These are phyloP conservation scores for Rubus parviflorus DNA, from an alignment of 306 rosid species.

Conservation along the genomic window DNA sequence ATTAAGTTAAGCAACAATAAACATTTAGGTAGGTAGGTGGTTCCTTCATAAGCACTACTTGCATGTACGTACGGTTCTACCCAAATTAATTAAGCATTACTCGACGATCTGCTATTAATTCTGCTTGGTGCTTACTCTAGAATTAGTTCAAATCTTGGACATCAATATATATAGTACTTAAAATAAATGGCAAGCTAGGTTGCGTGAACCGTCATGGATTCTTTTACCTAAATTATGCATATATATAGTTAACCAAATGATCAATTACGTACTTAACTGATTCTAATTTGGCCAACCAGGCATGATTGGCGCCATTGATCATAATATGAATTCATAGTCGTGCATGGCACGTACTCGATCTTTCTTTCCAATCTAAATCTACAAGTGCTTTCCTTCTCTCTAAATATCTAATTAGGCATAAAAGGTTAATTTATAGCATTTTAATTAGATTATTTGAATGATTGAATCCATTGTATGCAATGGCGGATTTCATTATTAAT, in stretches of 20 bases:
- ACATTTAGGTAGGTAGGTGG: not conserved
- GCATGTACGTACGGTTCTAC: not conserved
- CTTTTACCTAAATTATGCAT: not conserved
- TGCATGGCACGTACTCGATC: not conserved
- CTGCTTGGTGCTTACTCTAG: not conserved
- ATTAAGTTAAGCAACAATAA: not conserved
- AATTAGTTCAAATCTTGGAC: not conserved
- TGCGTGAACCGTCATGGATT: not conserved
- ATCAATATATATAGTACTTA: not conserved
- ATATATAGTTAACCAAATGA: not conserved
- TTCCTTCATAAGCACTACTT: not conserved
- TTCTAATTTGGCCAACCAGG: not conserved
- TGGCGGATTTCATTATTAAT: too few species aligned
- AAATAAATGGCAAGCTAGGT: too few species aligned
- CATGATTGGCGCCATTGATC: not conserved
- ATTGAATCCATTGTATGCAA: too few species aligned
- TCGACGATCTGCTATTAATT: not conserved
- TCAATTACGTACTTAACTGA: not conserved
- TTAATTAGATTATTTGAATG: too few species aligned
- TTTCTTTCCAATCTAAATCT: not conserved
- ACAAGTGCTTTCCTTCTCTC: not conserved
- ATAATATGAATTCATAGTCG: not conserved
- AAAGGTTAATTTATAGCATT: too few species aligned
- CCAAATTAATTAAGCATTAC: not conserved
- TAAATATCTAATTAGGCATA: too few species aligned